Base-by-base conservation (phyloP, 2,329 filamentous ascomycete species). In the Aspergillus ochraceus region DNA sequence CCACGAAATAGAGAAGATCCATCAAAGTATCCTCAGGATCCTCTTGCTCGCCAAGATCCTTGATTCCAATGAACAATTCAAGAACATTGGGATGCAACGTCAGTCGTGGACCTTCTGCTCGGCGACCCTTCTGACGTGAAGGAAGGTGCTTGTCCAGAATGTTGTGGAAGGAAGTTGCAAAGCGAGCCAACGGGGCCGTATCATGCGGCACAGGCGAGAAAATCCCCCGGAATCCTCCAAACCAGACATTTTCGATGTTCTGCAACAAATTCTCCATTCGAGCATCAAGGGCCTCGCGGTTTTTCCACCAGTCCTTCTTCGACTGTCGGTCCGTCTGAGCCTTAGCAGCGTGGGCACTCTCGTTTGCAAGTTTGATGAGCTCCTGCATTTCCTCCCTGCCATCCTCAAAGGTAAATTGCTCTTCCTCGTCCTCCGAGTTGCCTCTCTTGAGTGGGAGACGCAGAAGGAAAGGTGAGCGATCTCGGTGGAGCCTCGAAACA, bases 211-310 rank as follows among this genome's bases (percentile, higher is more conserved):
- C 85, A 56, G 91, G 89, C 1, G 92, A 93, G 71, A 99, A 94
- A n/a, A 99, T 89, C 17, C 94, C 93, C 59, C 88, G 89, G 82
- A 99, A 99, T 0, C 95, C 95, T 52, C 94, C 93, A 5, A 99
- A 85, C 95, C 95, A 99, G 22, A 95, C 88, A 62, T 90, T 89
- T 75, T 99, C 94, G 45, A 99, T 90, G 60, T 92, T 96, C 56
- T 88, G 82, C 1, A 99, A 81, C 10, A 99, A 83, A 54, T 90
- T 88, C 62, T 86, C 88, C 24, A 99, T 82, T 10, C 91, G 87
- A 32, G 79, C 78, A 71, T 99, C 95, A 17, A 99, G 81, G 2
- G 84, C 84, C 74, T 95, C 89, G 14, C 96, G 86, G 71, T 93
- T 90, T 4, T 85, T 85, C 93, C 95, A 99, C 95, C 95, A 99